A percentile compares a stretch with the other conserved stretches of the same genome.
These are phyloP conservation scores for Kodamaea kaohsiungensis DNA, from an alignment of 805 yeast species.

Conservation along the genomic window DNA sequence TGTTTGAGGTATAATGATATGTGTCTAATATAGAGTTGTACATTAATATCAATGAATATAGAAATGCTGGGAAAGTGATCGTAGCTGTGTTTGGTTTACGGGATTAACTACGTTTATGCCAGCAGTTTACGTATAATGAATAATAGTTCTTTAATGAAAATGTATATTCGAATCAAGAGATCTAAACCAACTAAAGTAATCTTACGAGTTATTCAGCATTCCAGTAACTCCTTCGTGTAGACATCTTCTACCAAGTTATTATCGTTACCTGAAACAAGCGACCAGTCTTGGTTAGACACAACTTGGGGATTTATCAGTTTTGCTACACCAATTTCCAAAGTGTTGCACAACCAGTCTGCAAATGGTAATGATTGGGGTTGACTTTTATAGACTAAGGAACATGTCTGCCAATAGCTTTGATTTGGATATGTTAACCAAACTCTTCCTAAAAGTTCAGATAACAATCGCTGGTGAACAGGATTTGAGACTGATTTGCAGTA, in stretches of 20 bases:
- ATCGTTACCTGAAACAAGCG: not conserved
- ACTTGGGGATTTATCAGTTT: not conserved
- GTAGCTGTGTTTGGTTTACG: too few relatives aligned
- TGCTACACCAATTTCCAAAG: not conserved
- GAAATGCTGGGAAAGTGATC: too few relatives aligned
- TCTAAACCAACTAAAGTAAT: too few relatives aligned
- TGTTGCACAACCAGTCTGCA: slow-evolving; percentile 3
- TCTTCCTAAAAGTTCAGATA: not conserved
- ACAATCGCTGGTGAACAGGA: not conserved
- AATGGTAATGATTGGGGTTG: not conserved
- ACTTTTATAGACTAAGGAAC: slow-evolving; percentile 1
- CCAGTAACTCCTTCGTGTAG: not conserved
- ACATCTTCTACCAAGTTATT: slow-evolving; percentile 7
- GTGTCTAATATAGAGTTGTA: not conserved
- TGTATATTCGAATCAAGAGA: too few relatives aligned
- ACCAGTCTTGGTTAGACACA: not conserved
- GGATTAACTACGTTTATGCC: too few relatives aligned
- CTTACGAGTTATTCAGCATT: too few relatives aligned
- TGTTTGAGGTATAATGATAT: too few relatives aligned
- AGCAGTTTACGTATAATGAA: too few relatives aligned
- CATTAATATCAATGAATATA: not conserved
- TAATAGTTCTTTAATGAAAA: too few relatives aligned
- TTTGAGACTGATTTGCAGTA: slow-evolving; percentile 4
- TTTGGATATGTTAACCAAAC: slow-evolving; percentile 2
- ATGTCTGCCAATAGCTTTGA: not conserved